Base-by-base conservation (phyloP, 148 eudicot species). In the Persicaria maculosa region DNA sequence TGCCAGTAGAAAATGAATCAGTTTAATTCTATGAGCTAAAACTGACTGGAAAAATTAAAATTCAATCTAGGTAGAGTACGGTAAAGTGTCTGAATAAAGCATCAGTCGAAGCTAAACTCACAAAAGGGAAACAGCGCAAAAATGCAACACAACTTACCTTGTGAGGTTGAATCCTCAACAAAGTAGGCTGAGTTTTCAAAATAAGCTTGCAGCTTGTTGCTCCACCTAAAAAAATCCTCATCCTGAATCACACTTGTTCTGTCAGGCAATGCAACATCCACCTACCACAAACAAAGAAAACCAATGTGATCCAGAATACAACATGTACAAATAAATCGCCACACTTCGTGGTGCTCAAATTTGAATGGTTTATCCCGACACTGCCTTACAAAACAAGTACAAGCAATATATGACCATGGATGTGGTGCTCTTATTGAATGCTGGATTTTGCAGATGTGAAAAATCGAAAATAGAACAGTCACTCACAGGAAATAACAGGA, bases 261-360 rank as follows among this genome's bases (percentile, higher is more conserved):
- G 73, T 71, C 73, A 9, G 73, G 73, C 54, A 71, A 47, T 71
- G 50, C 73, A 46, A 71, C 43, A 71, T 22, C 53, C 40, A 17
- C 50, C 73, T 45, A 46, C 31, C 31, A 8, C 46, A 47, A 68
- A 44, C 71, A 14, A 15, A 44, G 14, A 25, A 19, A 47, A 17
- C 31, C 4, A 17, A 46, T 9, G 54, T 17, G 43, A 47, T 5
- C 14, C 53, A 45, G 50, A 43, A 68, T 70, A 12, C 72, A 68
- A 46, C 14, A 64, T 2, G 7, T 4, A 43, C 19, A 44, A 68
- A 43, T 7, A 14, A 16, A 68, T 52, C 57, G n/a, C n/a, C 57
- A 9, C 57, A 10, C 11, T 16, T 2, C 57, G n/a, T 52, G 0
- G 2, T 31, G 40, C 2, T 1, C 40, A 2, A 31, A 31, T 2